These are phyloP conservation scores for Falciphora oryzae DNA, from an alignment of 2,329 filamentous ascomycete genomes.

Conservation along the genomic window DNA sequence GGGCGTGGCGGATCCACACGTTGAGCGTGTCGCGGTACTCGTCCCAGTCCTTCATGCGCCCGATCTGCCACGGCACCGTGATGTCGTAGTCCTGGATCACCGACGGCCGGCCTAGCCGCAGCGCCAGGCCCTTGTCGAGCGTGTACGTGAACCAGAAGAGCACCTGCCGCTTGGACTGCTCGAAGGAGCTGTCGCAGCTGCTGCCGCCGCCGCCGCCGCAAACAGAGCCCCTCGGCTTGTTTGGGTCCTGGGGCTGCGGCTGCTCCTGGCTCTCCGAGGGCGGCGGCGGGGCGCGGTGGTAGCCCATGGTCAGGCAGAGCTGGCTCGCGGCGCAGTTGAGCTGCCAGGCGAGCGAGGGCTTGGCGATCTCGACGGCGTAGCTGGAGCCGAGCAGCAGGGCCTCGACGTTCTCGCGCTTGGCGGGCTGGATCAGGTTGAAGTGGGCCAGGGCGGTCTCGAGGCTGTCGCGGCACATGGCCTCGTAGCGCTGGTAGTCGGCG, in stretches of 20 bases:
- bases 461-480: constrained; percentile 20
- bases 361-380: constrained; percentile 57
- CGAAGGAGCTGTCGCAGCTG: constrained; percentile 10
- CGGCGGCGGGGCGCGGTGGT: constrained; percentile 38
- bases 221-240: background rate
- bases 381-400: constrained; percentile 52
- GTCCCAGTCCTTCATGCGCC: constrained; percentile 21
- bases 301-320: constrained; percentile 57
- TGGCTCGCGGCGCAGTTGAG: constrained; percentile 52
- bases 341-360: constrained; percentile 60
- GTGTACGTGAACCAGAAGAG: constrained; percentile 18
- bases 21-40: constrained; percentile 43
- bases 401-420: constrained; percentile 48
- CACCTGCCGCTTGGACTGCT: constrained; percentile 13
- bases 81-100: constrained; percentile 54
- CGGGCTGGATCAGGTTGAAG: constrained; percentile 50
- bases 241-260: background rate
- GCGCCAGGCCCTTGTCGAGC: constrained; percentile 51
- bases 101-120: constrained; percentile 53
- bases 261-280: background rate
- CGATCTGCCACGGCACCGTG: constrained; percentile 32
- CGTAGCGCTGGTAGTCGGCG: constrained; percentile 30
- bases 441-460: constrained; percentile 19
- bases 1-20: constrained; percentile 50
- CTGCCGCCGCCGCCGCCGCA: background rate